Conservation (phyloP, 2,329 filamentous ascomycete genomes). For the Beauveria sp. region DNA sequence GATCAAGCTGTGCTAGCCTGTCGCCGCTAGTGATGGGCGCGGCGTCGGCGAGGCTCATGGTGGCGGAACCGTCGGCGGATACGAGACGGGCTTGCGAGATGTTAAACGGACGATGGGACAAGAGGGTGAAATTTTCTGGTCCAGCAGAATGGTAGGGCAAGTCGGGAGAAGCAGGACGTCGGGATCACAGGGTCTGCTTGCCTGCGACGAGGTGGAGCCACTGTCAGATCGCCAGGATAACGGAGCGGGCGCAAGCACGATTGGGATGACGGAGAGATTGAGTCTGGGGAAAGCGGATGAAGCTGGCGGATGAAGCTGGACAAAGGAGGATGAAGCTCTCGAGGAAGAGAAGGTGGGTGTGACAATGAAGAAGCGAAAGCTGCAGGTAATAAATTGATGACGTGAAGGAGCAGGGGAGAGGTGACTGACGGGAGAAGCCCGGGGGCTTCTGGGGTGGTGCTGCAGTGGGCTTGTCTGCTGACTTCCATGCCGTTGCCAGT, state of each 20-base stretch:
- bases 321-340: background rate
- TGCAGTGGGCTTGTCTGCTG: background rate
- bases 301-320: background rate
- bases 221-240: slow-evolving; percentile 10
- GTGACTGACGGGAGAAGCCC: background rate
- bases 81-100: background rate
- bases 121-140: background rate
- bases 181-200: slow-evolving; percentile 10
- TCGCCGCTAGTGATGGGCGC: slow-evolving; percentile 9
- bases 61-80: background rate
- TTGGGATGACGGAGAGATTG: background rate
- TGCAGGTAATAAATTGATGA: slow-evolving; percentile 11
- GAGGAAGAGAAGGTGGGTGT: background rate
- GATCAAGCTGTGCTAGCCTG: slow-evolving; percentile 10
- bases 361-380: background rate
- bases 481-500: too few species aligned
- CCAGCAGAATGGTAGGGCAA: slow-evolving; percentile 1
- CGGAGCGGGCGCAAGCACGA: slow-evolving; percentile 2
- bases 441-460: background rate
- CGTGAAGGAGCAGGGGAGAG: slow-evolving; percentile 7
- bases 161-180: slow-evolving; percentile 1
- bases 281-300: background rate
- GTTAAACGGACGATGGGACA: background rate
- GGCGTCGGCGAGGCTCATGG: slow-evolving; percentile 11
- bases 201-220: slow-evolving; percentile 9